Conservation (phyloP, 495 filamentous ascomycete genomes). For the Friedmanniomyces simplex region DNA sequence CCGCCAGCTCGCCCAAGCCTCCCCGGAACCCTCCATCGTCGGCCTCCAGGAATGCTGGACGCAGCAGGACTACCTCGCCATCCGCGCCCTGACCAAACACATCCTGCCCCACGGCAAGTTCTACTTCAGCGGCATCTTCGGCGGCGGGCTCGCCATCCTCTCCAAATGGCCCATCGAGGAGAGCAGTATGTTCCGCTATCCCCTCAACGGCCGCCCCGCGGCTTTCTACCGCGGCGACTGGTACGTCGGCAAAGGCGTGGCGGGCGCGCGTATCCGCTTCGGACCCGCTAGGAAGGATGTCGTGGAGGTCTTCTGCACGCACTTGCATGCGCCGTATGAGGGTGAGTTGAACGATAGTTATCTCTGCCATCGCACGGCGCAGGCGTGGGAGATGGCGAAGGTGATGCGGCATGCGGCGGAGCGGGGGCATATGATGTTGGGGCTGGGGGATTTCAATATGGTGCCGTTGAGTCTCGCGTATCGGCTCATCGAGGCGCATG, state of each 20-base stretch:
- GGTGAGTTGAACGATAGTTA: conserved; percentile 72
- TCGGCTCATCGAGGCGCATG: conserved; percentile 65
- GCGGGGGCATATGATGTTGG: conserved; percentile 74
- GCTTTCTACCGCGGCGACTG: conserved; percentile 92
- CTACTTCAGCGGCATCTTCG: conserved; percentile 81
- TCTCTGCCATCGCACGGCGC: conserved; percentile 76
- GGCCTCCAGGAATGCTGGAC: conserved; percentile 95
- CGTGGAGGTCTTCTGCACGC: conserved; percentile 90
- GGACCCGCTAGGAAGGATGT: conserved; percentile 56
- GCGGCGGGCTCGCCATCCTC: conserved; percentile 83
- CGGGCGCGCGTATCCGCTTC: conserved; percentile 67
- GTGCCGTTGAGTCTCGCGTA: conserved; percentile 79
- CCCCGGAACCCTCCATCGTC: conserved; percentile 72
- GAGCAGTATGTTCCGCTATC: conserved; percentile 73
- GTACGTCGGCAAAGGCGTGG: conserved; percentile 92
- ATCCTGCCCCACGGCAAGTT: conserved; percentile 91
- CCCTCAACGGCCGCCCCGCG: conserved; percentile 87
- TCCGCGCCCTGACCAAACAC: conserved; percentile 61
- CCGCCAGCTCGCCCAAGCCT: conserved; percentile 31
- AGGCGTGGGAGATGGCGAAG: conserved; percentile 96
- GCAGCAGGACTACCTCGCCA: conserved; percentile 74
- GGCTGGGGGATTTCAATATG: conserved; percentile 93
- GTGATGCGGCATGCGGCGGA: conserved; percentile 76
- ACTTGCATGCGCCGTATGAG: conserved; percentile 88
- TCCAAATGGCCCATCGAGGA: conserved; percentile 95